Evolutionary conservation across 257 asterid genomes (phyloP).

Genomic region (Coffea canephora): DNA sequence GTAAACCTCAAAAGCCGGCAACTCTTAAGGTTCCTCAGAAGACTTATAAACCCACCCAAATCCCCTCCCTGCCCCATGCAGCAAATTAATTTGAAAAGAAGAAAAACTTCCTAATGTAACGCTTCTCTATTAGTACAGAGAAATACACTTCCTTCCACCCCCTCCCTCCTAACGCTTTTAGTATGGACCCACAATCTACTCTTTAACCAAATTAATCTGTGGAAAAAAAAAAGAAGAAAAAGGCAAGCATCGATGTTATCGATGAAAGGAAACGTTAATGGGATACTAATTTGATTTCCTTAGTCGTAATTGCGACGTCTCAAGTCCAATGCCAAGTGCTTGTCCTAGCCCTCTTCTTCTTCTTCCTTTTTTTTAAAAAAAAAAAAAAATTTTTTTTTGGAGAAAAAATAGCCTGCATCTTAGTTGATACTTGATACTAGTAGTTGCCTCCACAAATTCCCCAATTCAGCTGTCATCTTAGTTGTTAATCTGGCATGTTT

Average conservation of each 20-base stretch:
- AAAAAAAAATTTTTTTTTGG: not conserved
- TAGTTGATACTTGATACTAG: no score
- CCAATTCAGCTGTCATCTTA: not conserved
- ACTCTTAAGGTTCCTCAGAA: no score
- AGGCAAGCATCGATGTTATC: not conserved
- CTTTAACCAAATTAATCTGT: not conserved
- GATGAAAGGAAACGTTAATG: not conserved
- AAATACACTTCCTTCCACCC: no score
- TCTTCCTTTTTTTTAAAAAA: no score
- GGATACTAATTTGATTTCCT: not conserved
- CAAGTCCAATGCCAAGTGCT: not conserved
- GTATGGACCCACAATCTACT: no score
- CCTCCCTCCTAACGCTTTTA: no score
- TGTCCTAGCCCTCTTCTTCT: not conserved
- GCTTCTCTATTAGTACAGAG: no score
- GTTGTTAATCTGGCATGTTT: not conserved
- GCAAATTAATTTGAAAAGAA: no score
- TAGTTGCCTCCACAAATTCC: not conserved
- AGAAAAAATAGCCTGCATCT: not conserved
- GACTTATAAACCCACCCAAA: no score
- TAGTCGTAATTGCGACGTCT: not conserved
- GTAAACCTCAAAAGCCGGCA: no score
- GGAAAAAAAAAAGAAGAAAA: not conserved
- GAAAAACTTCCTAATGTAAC: no score
- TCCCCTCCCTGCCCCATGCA: no score